These are phyloP conservation scores for Striga asiatica DNA, from an alignment of 257 asterid genomes.

Conservation along the genomic window DNA sequence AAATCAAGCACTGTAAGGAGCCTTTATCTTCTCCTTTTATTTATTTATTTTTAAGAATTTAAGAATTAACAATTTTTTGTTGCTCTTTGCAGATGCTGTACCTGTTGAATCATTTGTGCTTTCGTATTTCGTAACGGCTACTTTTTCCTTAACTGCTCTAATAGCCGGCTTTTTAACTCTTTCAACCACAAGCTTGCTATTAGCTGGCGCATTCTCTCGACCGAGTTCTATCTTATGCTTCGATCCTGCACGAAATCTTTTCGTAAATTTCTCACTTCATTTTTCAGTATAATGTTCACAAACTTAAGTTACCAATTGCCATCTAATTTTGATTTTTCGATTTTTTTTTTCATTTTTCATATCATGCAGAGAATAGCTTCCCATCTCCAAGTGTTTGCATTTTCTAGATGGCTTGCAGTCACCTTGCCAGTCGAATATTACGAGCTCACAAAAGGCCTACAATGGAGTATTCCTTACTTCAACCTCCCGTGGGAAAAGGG, in stretches of 20 bases:
- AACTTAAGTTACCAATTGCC: not conserved
- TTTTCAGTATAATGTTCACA: not conserved
- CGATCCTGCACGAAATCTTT: constrained; percentile 70
- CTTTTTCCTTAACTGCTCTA: constrained; percentile 56
- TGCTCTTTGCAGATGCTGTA: constrained; percentile 49
- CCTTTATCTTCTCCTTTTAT: constrained; percentile 1
- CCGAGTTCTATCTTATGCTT: constrained; percentile 41
- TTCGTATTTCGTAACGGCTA: constrained; percentile 58
- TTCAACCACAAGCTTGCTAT: constrained; percentile 70
- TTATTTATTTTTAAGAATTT: not conserved
- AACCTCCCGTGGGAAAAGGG: constrained; percentile 79
- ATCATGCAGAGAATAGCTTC: constrained; percentile 65
- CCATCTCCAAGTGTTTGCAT: constrained; percentile 79
- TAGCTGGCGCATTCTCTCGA: constrained; percentile 54
- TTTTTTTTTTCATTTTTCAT: not conserved
- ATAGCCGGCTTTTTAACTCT: constrained; percentile 60
- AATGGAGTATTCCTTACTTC: constrained; percentile 89
- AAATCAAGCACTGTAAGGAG: constrained; percentile 70
- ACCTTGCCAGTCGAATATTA: constrained; percentile 75
- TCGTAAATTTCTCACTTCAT: constrained; percentile 42
- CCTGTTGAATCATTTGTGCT: constrained; percentile 52
- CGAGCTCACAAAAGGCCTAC: constrained; percentile 70
- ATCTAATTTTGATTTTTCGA: not conserved
- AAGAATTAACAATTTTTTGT: not conserved
- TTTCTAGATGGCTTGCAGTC: constrained; percentile 69